These are phyloP conservation scores for Mycena indigotica DNA, from an alignment of 768 basidiomycete species.

Conservation along the genomic window DNA sequence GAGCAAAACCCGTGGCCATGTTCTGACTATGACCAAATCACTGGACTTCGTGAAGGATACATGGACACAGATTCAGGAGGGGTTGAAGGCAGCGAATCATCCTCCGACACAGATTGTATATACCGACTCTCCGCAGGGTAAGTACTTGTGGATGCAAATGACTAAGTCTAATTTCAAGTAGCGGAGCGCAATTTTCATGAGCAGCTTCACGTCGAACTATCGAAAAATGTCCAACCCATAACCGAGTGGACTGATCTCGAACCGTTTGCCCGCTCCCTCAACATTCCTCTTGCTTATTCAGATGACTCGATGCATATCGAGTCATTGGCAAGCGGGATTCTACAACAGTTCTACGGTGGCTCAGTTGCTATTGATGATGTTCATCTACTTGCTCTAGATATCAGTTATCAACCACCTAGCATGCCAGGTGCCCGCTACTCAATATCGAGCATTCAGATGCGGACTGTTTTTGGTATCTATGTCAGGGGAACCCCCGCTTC, in stretches of 20 bases:
- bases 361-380: not conserved
- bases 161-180: not conserved
- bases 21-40: not conserved
- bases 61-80: not conserved
- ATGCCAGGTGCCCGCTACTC: not conserved
- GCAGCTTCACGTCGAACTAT: not conserved
- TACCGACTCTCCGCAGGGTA: not conserved
- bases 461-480: not conserved
- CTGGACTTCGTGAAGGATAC: not conserved
- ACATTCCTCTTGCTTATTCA: not conserved
- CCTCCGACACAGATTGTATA: not conserved
- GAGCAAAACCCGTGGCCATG: not conserved
- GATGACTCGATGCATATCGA: not conserved
- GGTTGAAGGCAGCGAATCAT: not conserved
- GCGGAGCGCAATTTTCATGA: slow-evolving; percentile 2
- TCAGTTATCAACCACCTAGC: not conserved
- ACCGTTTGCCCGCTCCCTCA: not conserved
- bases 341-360: not conserved
- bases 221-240: not conserved
- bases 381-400: not conserved
- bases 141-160: not conserved
- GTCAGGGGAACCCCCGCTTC: too few relatives aligned
- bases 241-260: slow-evolving; percentile 1
- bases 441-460: not conserved
- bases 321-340: not conserved